Conservation (phyloP, 169 alveolate species). For the Babesia sp. region DNA sequence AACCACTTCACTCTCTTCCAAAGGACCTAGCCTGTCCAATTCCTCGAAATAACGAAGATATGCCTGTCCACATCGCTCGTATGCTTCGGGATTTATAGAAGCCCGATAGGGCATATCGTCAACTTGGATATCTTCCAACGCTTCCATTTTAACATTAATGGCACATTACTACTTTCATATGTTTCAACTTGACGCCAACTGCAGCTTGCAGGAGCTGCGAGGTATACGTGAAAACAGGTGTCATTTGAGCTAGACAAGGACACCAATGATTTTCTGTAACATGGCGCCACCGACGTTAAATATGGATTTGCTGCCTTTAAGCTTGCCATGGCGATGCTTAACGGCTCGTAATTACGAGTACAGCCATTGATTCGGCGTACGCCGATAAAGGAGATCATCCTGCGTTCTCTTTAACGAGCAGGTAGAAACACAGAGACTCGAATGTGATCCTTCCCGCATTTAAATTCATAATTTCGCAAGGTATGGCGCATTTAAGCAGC, state of each 20-base stretch:
- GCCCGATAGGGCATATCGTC: slow-evolving; percentile 28
- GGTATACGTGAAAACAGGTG: slow-evolving; percentile 1
- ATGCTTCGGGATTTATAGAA: slow-evolving; percentile 21
- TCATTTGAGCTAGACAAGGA: slow-evolving; percentile 10
- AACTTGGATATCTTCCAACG: not conserved
- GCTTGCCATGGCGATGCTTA: slow-evolving; percentile 2
- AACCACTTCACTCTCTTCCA: not conserved
- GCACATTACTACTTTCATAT: not conserved
- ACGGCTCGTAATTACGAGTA: not conserved
- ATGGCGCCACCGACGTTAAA: not conserved
- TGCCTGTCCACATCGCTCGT: slow-evolving; percentile 2
- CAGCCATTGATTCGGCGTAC: not conserved
- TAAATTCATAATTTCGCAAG: not conserved
- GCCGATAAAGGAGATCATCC: not conserved
- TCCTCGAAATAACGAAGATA: slow-evolving; percentile 34
- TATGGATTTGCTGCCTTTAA: not conserved
- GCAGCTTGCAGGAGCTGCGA: slow-evolving; percentile 1
- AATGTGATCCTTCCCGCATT: not conserved
- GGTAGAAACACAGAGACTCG: not conserved
- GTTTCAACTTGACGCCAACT: not conserved
- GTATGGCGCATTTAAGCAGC: not conserved
- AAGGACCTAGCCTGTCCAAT: slow-evolving; percentile 44
- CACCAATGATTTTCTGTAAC: slow-evolving; percentile 8
- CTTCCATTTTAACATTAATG: not conserved
- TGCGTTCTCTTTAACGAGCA: not conserved